These are phyloP conservation scores for Fragaria nilgerrensis DNA, from an alignment of 306 rosid genomes.

Conservation along the genomic window DNA sequence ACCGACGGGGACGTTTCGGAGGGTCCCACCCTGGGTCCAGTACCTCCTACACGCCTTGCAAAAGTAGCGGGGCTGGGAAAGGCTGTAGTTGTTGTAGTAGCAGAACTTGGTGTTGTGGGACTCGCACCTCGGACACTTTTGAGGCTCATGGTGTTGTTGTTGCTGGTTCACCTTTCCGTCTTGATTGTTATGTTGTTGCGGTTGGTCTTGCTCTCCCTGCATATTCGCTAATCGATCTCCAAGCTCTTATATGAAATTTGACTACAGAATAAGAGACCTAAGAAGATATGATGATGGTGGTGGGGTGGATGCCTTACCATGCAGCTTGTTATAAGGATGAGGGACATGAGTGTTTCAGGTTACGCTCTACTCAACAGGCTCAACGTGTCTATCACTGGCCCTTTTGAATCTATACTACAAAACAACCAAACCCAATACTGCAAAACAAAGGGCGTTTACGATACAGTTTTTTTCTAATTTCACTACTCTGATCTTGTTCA, in stretches of 20 bases:
- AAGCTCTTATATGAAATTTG: background rate
- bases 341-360: conserved; percentile 23
- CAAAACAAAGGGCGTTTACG: conserved; percentile 38
- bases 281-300: conserved; percentile 5
- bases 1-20: conserved; percentile 64
- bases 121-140: conserved; percentile 56
- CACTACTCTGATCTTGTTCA: background rate
- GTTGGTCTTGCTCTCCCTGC: background rate
- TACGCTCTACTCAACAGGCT: conserved; percentile 5
- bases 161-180: background rate
- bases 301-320: conserved; percentile 11
- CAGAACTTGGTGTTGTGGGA: conserved; percentile 67
- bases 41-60: conserved; percentile 62
- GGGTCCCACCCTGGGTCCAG: conserved; percentile 69
- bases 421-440: conserved; percentile 1
- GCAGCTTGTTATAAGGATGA: conserved; percentile 17
- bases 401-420: conserved; percentile 28
- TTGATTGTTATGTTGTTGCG: background rate
- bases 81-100: conserved; percentile 63
- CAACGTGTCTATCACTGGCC: conserved; percentile 39
- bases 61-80: conserved; percentile 58
- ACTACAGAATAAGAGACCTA: too few relatives aligned
- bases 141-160: conserved; percentile 24
- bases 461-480: background rate
- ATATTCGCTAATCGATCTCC: background rate